These are phyloP conservation scores for Volvariella surrecta DNA, from an alignment of 1,284 basidiomycete genomes.

Conservation along the genomic window DNA sequence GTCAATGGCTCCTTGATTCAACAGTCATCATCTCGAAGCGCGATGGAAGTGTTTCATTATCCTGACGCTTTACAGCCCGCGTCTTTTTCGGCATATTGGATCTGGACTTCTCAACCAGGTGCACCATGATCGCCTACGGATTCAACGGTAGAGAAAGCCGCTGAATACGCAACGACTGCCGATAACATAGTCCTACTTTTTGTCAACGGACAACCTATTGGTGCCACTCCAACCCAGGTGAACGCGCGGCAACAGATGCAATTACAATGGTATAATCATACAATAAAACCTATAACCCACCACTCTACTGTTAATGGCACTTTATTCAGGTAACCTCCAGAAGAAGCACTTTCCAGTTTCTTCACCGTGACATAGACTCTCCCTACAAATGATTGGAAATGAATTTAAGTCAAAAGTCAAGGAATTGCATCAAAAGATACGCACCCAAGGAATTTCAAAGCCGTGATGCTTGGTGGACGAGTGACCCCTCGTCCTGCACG, in stretches of 20 bases:
- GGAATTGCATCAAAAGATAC: conserved; percentile 16
- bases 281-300: too few relatives aligned
- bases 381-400: conserved; percentile 27
- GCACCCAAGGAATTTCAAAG: conserved; percentile 64
- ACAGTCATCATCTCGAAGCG: too few relatives aligned
- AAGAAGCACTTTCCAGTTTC: conserved; percentile 53
- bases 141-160: conserved; percentile 16
- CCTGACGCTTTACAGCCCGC: not conserved
- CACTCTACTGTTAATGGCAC: too few relatives aligned
- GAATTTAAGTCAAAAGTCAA: not conserved
- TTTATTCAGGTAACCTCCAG: conserved; percentile 55
- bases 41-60: too few relatives aligned
- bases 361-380: conserved; percentile 59
- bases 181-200: conserved; percentile 20
- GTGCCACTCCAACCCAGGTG: conserved; percentile 13
- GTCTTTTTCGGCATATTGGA: conserved; percentile 15
- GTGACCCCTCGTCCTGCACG: conserved; percentile 24
- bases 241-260: conserved; percentile 17
- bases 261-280: too few relatives aligned
- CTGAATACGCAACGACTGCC: conserved; percentile 15
- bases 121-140: conserved; percentile 15
- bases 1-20: too few relatives aligned
- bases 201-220: conserved; percentile 17
- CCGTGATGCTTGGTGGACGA: conserved; percentile 45
- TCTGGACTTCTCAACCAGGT: conserved; percentile 19